These are phyloP conservation scores for Immersiella caudata DNA, from an alignment of 495 filamentous ascomycete genomes.

Conservation along the genomic window DNA sequence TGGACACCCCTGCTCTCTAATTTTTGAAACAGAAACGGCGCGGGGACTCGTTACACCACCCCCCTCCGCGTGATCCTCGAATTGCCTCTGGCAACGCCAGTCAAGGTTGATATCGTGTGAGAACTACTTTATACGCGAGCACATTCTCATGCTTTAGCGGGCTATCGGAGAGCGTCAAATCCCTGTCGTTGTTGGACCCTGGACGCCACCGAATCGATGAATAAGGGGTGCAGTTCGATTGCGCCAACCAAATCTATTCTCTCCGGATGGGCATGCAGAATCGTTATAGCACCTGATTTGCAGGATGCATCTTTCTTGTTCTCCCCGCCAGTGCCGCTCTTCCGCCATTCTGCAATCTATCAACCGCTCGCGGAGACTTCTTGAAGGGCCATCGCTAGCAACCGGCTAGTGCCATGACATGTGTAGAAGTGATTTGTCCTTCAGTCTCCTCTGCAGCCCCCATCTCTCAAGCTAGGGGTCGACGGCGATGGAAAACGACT, in stretches of 20 bases:
- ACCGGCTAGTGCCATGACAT: neutral
- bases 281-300: neutral
- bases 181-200: neutral
- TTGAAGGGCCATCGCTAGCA: neutral
- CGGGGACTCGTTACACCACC: neutral
- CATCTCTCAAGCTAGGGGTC: neutral
- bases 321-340: neutral
- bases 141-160: neutral
- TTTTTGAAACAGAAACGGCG: neutral
- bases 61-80: neutral
- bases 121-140: neutral
- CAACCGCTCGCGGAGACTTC: neutral
- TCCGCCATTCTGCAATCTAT: neutral
- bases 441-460: neutral
- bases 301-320: neutral
- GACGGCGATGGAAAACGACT: neutral
- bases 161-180: neutral
- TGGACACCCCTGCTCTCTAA: neutral
- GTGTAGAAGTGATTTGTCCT: neutral
- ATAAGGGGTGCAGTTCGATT: neutral
- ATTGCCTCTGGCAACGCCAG: neutral
- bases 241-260: neutral
- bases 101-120: neutral
- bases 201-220: neutral
- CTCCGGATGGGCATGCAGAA: neutral